Percentiles rank a stretch among this genome's conserved stretches.
These are phyloP conservation scores for Malus sylvestris DNA, from an alignment of 306 rosid species.

Conservation along the genomic window DNA sequence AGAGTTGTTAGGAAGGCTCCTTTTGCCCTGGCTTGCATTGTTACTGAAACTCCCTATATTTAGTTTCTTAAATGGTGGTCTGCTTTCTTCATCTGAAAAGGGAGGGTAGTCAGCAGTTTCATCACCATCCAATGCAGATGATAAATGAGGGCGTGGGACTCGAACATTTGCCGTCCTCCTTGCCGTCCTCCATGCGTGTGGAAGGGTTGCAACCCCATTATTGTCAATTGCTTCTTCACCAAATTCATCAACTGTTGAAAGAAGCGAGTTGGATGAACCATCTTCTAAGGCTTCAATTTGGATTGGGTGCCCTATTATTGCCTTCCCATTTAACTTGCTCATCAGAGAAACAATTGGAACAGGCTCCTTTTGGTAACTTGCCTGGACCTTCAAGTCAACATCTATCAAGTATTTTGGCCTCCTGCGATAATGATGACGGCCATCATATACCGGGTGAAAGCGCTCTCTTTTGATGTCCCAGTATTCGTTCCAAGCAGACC, in stretches of 20 bases:
- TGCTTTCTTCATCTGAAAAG: conserved; percentile 50
- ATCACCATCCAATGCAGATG: conserved; percentile 41
- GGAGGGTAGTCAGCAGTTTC: conserved; percentile 46
- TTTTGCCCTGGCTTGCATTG: conserved; percentile 43
- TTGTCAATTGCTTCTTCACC: conserved; percentile 46
- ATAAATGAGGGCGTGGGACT: conserved; percentile 72
- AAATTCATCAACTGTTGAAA: conserved; percentile 49
- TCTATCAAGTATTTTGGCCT: conserved; percentile 57
- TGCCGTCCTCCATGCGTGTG: conserved; percentile 95
- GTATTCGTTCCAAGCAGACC: conserved; percentile 47
- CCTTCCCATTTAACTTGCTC: conserved; percentile 83
- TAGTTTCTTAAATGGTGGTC: conserved; percentile 33
- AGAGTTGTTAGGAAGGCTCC: conserved; percentile 26
- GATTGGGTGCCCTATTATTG: conserved; percentile 89
- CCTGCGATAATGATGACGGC: conserved; percentile 40
- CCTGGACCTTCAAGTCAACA: conserved; percentile 85
- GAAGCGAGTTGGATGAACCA: conserved; percentile 57
- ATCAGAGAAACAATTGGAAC: conserved; percentile 90
- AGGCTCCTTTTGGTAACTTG: conserved; percentile 71
- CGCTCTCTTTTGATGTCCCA: conserved; percentile 49
- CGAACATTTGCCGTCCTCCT: conserved; percentile 92
- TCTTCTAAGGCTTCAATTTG: conserved; percentile 72
- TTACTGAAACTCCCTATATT: conserved; percentile 48
- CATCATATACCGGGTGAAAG: conserved; percentile 36
- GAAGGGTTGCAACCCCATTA: conserved; percentile 61